A percentile compares a stretch with the other conserved stretches of the same genome.
Evolutionary conservation across 2,329 filamentous ascomycete species (phyloP).

Genomic region (Colletotrichum gloeosporioides): DNA sequence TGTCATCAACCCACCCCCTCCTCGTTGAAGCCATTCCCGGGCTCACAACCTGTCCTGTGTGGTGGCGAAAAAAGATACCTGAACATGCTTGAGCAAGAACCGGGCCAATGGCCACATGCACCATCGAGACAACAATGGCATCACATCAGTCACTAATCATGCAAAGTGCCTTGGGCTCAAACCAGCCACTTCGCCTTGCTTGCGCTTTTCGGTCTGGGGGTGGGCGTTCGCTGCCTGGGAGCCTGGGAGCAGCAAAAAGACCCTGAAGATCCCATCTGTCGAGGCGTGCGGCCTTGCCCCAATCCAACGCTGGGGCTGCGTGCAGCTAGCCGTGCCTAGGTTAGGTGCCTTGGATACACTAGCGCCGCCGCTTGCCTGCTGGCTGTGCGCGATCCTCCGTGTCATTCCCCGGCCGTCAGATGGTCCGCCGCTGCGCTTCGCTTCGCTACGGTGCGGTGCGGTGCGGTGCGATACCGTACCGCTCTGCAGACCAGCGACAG

Average conservation of each 20-base stretch:
- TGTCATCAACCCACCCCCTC: background rate
- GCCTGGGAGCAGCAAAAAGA: conserved; percentile 8
- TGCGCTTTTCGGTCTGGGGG: background rate
- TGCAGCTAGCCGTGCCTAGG: conserved; percentile 7
- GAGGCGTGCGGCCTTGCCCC: conserved; percentile 7
- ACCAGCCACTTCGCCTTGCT: background rate
- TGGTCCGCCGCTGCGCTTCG: conserved; percentile 3
- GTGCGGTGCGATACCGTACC: conserved; percentile 3
- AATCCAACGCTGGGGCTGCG: conserved; percentile 6
- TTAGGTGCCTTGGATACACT: background rate
- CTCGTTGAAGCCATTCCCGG: background rate
- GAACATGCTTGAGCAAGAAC: background rate
- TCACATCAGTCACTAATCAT: background rate
- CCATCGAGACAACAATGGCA: background rate
- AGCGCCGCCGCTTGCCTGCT: conserved; percentile 6
- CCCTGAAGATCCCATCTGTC: conserved; percentile 19
- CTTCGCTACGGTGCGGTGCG: background rate
- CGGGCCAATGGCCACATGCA: background rate
- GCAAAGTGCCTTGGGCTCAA: background rate
- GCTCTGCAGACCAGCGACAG: background rate
- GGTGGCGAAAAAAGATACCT: background rate
- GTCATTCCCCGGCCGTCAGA: conserved; percentile 19
- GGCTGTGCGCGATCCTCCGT: conserved; percentile 6
- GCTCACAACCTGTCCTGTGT: background rate
- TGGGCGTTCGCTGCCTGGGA: background rate